Evolutionary conservation across 306 rosid species (phyloP).

Genomic region (Albizia julibrissin): DNA sequence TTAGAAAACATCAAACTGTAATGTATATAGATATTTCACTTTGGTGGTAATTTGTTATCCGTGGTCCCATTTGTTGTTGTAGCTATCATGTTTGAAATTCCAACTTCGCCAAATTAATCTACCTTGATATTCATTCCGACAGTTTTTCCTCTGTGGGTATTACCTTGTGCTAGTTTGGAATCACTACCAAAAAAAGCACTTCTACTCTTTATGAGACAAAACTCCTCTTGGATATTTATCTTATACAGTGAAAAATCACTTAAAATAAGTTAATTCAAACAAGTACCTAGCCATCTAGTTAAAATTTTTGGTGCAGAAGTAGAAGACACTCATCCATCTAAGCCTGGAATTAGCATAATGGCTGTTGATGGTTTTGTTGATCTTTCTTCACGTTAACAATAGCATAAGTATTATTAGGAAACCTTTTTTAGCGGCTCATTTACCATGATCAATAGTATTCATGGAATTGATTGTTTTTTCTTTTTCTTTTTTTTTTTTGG

Average conservation of each 20-base stretch:
- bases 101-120: not conserved
- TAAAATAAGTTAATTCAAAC: no score
- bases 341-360: not conserved
- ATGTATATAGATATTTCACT: no score
- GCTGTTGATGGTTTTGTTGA: not conserved
- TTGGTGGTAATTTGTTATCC: no score
- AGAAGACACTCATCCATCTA: not conserved
- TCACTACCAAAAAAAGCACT: no score
- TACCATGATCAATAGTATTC: not conserved
- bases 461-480: not conserved
- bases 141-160: not conserved
- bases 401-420: not conserved
- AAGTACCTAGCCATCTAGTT: not conserved
- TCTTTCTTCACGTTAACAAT: not conserved
- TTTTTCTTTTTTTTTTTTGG: not conserved
- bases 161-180: not conserved
- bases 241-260: no score
- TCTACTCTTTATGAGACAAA: no score
- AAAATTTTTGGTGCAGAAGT: not conserved
- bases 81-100: constrained; percentile 5
- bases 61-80: not conserved
- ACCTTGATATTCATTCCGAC: not conserved
- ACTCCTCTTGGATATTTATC: no score
- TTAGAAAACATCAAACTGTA: no score
- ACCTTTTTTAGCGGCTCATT: not conserved